phyloP scores from a whole-genome alignment of 208 protist genomes.

The Trypanosoma lewisi region DNA sequence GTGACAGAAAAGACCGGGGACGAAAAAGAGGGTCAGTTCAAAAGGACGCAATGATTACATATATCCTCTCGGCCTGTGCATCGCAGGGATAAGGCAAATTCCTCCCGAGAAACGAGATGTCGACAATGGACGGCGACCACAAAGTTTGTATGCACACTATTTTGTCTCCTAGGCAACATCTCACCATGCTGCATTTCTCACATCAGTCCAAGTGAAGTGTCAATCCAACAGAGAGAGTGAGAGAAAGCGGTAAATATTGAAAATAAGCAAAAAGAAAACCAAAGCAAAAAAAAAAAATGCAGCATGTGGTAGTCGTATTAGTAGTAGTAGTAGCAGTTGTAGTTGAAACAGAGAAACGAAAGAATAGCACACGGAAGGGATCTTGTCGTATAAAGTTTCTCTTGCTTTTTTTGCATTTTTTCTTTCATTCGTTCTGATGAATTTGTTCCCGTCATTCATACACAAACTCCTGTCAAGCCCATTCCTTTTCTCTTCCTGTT shows the following conservation, averaged over 20 bases:
- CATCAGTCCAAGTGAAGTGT: too few relatives aligned
- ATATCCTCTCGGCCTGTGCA: neutral
- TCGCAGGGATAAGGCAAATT: neutral
- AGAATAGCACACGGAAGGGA: too few relatives aligned
- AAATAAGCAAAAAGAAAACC: slow-evolving; percentile 9
- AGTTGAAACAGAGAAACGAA: too few relatives aligned
- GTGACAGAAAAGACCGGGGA: neutral
- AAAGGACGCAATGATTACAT: neutral
- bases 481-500: too few relatives aligned
- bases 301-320: too few relatives aligned
- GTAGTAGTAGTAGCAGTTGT: too few relatives aligned
- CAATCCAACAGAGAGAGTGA: slow-evolving; percentile 7
- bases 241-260: neutral
- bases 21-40: neutral
- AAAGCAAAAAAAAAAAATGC: slow-evolving; percentile 17
- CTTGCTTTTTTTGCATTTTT: too few relatives aligned
- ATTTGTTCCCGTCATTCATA: too few relatives aligned
- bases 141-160: neutral
- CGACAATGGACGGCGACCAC: slow-evolving; percentile 15
- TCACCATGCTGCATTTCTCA: too few relatives aligned
- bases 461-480: too few relatives aligned
- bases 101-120: neutral
- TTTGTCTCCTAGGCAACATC: neutral
- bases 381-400: too few relatives aligned
- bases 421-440: too few relatives aligned